A percentile compares a stretch with the other conserved stretches of the same genome.
Evolutionary conservation across 345 rosid species (phyloP).

Genomic region (Populus nigra): DNA sequence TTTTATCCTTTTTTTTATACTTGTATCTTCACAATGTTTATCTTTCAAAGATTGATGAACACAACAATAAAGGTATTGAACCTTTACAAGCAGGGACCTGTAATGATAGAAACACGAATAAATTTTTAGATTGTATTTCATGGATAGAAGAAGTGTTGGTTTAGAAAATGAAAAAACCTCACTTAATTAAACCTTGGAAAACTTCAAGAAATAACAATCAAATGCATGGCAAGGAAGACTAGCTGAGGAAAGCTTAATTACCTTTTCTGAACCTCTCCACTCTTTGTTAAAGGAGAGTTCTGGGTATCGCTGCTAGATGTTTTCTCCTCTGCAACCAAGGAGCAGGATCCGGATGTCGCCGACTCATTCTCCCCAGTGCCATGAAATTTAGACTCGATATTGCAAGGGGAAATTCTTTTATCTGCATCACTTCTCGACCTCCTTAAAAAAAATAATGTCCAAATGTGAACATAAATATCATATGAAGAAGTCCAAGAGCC

Average conservation of each 20-base stretch:
- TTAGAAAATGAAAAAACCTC: neutral
- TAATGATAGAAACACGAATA: neutral
- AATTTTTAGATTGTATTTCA: neutral
- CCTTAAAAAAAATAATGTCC: constrained; percentile 9
- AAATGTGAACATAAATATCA: neutral
- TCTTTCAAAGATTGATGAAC: neutral
- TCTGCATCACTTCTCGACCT: constrained; percentile 49
- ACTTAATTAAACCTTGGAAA: constrained; percentile 2
- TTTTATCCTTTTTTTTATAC: neutral
- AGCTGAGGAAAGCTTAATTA: constrained; percentile 23
- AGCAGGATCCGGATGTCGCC: constrained; percentile 74
- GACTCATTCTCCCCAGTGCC: constrained; percentile 43
- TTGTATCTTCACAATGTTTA: neutral
- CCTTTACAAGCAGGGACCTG: neutral
- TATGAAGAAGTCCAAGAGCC: neutral
- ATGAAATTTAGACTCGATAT: constrained; percentile 38
- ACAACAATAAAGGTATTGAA: neutral
- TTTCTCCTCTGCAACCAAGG: constrained; percentile 67
- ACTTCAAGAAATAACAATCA: neutral
- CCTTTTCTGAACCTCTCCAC: constrained; percentile 53
- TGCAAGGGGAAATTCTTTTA: constrained; percentile 33
- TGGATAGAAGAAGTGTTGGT: neutral
- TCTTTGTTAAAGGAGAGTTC: constrained; percentile 40
- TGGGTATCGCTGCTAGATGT: constrained; percentile 64
- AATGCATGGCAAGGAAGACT: neutral